Conservation (phyloP, 495 filamentous ascomycete genomes). For the Penicillium robsamsonii region DNA sequence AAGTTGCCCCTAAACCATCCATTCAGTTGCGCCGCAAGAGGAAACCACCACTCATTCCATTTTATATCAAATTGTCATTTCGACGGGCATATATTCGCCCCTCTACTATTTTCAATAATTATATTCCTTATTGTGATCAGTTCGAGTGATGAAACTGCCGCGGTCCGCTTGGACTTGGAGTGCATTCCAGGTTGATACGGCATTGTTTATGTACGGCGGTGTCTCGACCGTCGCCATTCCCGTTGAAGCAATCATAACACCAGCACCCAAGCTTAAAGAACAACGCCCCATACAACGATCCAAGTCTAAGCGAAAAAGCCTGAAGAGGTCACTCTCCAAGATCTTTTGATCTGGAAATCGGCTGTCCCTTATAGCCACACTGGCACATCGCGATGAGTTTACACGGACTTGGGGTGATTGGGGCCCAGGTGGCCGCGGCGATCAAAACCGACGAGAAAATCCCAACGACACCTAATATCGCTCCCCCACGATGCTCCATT, state of each 20-base stretch:
- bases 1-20: not conserved
- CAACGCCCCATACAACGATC: not conserved
- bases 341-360: constrained; percentile 14
- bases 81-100: not conserved
- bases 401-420: constrained; percentile 34
- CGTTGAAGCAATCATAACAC: constrained; percentile 18
- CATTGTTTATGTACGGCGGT: constrained; percentile 32
- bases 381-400: constrained; percentile 23
- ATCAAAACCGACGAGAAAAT: constrained; percentile 29
- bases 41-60: not conserved
- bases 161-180: constrained; percentile 23
- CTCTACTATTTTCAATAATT: not conserved
- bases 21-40: not conserved
- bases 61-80: not conserved
- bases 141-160: constrained; percentile 23
- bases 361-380: not conserved
- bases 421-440: constrained; percentile 31
- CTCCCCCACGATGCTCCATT: constrained; percentile 16
- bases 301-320: constrained; percentile 13
- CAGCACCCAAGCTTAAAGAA: constrained; percentile 8
- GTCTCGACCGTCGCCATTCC: constrained; percentile 23
- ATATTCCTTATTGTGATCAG: constrained; percentile 8
- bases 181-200: constrained; percentile 30
- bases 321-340: constrained; percentile 16
- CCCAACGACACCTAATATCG: constrained; percentile 13